These are phyloP conservation scores for Chlorella variabilis DNA, from an alignment of 163 green algal genomes.

Conservation along the genomic window DNA sequence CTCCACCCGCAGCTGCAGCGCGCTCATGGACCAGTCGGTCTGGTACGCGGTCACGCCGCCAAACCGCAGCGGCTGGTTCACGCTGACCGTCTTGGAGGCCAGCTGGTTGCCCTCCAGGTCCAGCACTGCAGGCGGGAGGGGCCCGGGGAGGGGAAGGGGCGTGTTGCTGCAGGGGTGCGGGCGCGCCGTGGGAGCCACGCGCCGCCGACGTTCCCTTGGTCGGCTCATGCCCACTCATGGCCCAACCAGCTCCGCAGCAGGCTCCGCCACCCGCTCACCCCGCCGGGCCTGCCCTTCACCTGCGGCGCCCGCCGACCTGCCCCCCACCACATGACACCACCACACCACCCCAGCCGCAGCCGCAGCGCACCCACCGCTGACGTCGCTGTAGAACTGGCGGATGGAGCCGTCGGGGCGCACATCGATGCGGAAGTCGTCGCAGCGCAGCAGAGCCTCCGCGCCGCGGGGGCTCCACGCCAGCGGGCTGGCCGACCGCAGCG, in stretches of 20 bases:
- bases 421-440: conserved; percentile 95
- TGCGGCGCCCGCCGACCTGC: too few relatives aligned
- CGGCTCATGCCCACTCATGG: too few relatives aligned
- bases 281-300: too few relatives aligned
- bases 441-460: conserved; percentile 68
- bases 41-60: conserved; percentile 94
- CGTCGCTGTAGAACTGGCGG: conserved; percentile 88
- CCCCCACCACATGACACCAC: not conserved
- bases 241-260: too few relatives aligned
- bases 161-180: not conserved
- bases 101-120: conserved; percentile 58
- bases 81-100: conserved; percentile 85
- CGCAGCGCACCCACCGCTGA: conserved; percentile 30
- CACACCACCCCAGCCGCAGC: not conserved
- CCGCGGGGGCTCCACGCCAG: conserved; percentile 42
- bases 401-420: conserved; percentile 91
- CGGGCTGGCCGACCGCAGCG: conserved; percentile 44
- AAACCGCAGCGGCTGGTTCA: conserved; percentile 95
- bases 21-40: conserved; percentile 93
- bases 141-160: not conserved
- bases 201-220: too few relatives aligned
- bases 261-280: too few relatives aligned
- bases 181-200: too few relatives aligned
- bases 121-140: conserved; percentile 28
- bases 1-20: conserved; percentile 69